Percentiles rank a stretch among this genome's conserved stretches.
These are phyloP conservation scores for Strombidium stylifer DNA, from an alignment of 73 alveolate species.

Conservation along the genomic window DNA sequence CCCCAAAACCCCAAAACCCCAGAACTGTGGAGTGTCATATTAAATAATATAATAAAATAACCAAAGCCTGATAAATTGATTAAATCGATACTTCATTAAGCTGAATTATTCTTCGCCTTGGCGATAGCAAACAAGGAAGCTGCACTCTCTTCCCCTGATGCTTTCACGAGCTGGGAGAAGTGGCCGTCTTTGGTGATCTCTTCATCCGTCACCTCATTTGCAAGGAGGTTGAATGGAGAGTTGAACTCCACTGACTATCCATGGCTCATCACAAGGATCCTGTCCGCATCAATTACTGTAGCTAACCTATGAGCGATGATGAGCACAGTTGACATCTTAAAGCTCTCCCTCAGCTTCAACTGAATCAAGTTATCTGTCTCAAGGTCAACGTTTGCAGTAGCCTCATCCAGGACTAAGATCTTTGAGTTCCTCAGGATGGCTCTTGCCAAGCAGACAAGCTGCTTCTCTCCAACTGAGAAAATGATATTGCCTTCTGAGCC, in stretches of 20 bases:
- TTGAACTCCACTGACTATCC: slow-evolving; percentile 58
- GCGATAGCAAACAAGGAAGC: not conserved
- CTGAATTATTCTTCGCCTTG: not conserved
- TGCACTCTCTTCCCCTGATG: not conserved
- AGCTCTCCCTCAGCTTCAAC: slow-evolving; percentile 1
- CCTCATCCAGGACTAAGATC: slow-evolving; percentile 23
- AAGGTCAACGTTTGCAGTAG: slow-evolving; percentile 20
- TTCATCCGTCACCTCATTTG: not conserved
- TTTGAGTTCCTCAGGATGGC: not conserved
- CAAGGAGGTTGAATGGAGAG: slow-evolving; percentile 5
- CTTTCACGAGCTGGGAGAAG: no score
- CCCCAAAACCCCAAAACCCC: no score
- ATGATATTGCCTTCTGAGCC: no score
- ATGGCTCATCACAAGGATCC: slow-evolving; percentile 55
- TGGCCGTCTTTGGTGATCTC: slow-evolving; percentile 50
- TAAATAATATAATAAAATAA: no score
- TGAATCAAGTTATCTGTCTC: slow-evolving; percentile 12
- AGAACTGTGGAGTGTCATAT: no score
- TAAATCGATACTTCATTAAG: no score
- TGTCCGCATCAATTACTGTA: slow-evolving; percentile 66
- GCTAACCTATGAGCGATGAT: slow-evolving; percentile 72
- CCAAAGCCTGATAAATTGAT: no score
- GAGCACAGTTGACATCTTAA: not conserved
- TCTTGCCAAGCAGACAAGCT: slow-evolving; percentile 37
- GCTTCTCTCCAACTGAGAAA: slow-evolving; percentile 40